Percentiles rank a stretch among this genome's conserved stretches.
Conservation (phyloP, 2,329 filamentous ascomycete species). For the Bipolaris bicolor region DNA sequence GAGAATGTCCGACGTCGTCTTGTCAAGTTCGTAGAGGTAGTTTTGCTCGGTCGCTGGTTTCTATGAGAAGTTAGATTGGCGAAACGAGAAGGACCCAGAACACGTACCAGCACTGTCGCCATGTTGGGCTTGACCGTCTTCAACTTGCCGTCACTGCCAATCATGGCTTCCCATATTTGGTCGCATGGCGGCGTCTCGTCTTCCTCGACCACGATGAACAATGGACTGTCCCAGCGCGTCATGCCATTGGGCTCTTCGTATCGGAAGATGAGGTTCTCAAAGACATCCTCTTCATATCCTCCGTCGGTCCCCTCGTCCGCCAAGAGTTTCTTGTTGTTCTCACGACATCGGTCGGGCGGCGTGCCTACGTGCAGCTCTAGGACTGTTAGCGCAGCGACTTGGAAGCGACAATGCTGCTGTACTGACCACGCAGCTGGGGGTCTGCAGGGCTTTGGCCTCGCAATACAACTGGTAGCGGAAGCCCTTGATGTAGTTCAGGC, state of each 20-base stretch:
- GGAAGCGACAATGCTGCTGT: background rate
- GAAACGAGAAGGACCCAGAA: background rate
- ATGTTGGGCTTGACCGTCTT: constrained; percentile 75
- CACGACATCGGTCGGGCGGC: constrained; percentile 60
- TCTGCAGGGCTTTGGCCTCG: constrained; percentile 80
- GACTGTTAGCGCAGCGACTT: constrained; percentile 38
- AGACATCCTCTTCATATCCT: constrained; percentile 66
- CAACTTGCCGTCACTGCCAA: constrained; percentile 64
- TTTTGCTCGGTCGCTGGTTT: constrained; percentile 69
- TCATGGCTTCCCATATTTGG: constrained; percentile 75
- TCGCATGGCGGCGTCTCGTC: constrained; percentile 72
- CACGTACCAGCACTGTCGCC: constrained; percentile 68
- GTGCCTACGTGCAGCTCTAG: constrained; percentile 64
- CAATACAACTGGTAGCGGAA: constrained; percentile 87
- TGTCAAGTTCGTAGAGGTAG: constrained; percentile 81
- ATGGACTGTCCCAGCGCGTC: constrained; percentile 81
- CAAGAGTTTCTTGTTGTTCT: constrained; percentile 66
- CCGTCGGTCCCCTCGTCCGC: constrained; percentile 46
- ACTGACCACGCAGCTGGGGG: constrained; percentile 73
- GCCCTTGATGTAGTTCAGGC: constrained; percentile 87
- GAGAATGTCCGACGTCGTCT: constrained; percentile 77
- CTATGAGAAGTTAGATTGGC: constrained; percentile 30
- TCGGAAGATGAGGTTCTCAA: constrained; percentile 79
- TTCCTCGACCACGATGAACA: constrained; percentile 80
- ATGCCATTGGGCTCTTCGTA: constrained; percentile 88